phyloP scores from a whole-genome alignment of 805 yeast genomes.

The Teunomyces funiuensis region DNA sequence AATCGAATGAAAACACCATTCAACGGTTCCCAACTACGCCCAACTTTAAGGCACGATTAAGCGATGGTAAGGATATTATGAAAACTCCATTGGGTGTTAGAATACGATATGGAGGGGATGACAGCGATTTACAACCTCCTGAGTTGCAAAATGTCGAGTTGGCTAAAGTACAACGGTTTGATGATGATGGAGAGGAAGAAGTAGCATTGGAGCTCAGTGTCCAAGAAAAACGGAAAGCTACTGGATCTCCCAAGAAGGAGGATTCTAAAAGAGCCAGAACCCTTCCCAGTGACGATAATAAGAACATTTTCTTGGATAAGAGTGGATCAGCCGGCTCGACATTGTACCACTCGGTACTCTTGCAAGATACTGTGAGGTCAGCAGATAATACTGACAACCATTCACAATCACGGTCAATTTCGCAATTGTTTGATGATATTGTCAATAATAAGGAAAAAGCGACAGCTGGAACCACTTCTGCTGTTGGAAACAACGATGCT shows the following conservation, averaged over 20 bases:
- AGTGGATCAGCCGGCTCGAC: slow-evolving; percentile 28
- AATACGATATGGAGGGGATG: slow-evolving; percentile 24
- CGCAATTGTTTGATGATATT: slow-evolving; percentile 34
- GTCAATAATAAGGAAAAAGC: slow-evolving; percentile 8
- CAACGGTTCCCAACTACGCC: slow-evolving; percentile 17
- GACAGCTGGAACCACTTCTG: background rate
- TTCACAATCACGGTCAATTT: slow-evolving; percentile 28
- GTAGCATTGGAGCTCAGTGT: background rate
- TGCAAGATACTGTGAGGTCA: slow-evolving; percentile 9
- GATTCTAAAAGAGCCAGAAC: background rate
- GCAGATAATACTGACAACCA: slow-evolving; percentile 17
- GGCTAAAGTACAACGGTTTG: background rate
- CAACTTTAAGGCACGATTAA: slow-evolving; percentile 14
- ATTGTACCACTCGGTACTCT: slow-evolving; percentile 29
- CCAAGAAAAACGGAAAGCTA: background rate
- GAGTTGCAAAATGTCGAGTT: slow-evolving; percentile 13
- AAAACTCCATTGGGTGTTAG: slow-evolving; percentile 27
- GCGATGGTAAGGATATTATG: slow-evolving; percentile 19
- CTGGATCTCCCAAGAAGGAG: background rate
- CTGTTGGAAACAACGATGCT: slow-evolving; percentile 7
- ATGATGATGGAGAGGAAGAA: background rate
- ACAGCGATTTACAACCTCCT: slow-evolving; percentile 32
- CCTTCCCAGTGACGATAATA: slow-evolving; percentile 18
- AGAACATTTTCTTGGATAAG: slow-evolving; percentile 36
- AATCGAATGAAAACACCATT: slow-evolving; percentile 14